These are phyloP conservation scores for Kuraishia cidri DNA, from an alignment of 805 yeast species.

Conservation along the genomic window DNA sequence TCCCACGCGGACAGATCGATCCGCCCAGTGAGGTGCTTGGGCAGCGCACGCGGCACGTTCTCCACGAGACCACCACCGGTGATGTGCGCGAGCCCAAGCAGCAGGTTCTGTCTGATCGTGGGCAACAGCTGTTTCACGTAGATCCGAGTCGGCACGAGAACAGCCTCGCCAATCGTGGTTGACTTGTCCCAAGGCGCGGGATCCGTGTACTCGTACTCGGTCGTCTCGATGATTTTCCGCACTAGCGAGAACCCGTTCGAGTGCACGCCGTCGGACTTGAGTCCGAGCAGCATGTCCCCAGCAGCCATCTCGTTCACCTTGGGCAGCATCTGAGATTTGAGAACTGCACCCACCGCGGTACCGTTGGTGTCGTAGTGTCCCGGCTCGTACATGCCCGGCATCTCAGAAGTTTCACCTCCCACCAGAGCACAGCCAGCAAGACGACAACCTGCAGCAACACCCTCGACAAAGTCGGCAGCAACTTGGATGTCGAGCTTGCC, in stretches of 20 bases:
- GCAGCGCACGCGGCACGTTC: conserved; percentile 92
- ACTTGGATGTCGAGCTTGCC: conserved; percentile 79
- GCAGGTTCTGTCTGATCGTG: conserved; percentile 53
- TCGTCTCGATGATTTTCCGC: conserved; percentile 79
- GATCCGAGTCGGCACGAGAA: conserved; percentile 85
- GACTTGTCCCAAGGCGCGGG: conserved; percentile 78
- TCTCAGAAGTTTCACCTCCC: conserved; percentile 98
- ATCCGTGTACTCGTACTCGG: conserved; percentile 62
- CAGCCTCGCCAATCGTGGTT: conserved; percentile 75
- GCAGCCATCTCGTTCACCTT: conserved; percentile 51
- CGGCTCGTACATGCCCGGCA: conserved; percentile 97
- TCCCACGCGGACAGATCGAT: conserved; percentile 78
- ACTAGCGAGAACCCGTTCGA: conserved; percentile 95
- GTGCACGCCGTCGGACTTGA: conserved; percentile 89
- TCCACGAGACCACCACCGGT: conserved; percentile 98
- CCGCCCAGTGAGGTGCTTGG: conserved; percentile 67
- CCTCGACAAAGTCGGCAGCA: conserved; percentile 84
- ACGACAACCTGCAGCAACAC: conserved; percentile 96
- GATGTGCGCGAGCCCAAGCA: conserved; percentile 90
- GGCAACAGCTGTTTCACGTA: conserved; percentile 88
- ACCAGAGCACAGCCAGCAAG: conserved; percentile 95
- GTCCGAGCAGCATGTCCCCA: conserved; percentile 81
- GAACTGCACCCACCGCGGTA: conserved; percentile 96
- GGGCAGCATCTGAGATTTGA: conserved; percentile 69
- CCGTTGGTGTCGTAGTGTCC: conserved; percentile 98